Conservation (phyloP, 176 grass and related monocot species). For the Oryza glumipatula region DNA sequence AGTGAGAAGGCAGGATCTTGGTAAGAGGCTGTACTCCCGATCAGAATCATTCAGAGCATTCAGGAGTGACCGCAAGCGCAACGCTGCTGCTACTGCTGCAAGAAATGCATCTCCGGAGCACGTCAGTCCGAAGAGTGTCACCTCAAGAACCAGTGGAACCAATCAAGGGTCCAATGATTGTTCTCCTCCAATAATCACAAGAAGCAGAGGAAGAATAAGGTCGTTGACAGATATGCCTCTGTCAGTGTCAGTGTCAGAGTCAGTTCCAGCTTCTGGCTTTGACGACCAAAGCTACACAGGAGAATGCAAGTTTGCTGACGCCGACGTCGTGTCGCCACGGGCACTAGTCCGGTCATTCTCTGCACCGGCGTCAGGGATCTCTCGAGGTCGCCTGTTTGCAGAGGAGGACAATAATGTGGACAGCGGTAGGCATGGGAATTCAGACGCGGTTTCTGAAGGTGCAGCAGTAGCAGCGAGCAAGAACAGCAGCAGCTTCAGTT, state of each 20-base stretch:
- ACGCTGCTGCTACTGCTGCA: constrained; percentile 11
- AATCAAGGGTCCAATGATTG: background rate
- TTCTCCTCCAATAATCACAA: constrained; percentile 5
- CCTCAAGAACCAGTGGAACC: constrained; percentile 34
- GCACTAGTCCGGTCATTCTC: constrained; percentile 73
- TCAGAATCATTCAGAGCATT: constrained; percentile 56
- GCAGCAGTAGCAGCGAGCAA: constrained; percentile 27
- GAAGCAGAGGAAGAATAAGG: constrained; percentile 39
- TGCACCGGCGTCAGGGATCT: constrained; percentile 52
- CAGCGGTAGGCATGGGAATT: constrained; percentile 30
- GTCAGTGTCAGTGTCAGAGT: background rate
- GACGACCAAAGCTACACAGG: constrained; percentile 7
- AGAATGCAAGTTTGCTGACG: constrained; percentile 21
- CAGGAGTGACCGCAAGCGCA: constrained; percentile 33
- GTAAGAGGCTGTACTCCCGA: constrained; percentile 45
- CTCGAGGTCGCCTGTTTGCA: constrained; percentile 33
- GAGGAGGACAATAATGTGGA: constrained; percentile 42
- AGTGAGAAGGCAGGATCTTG: constrained; percentile 43
- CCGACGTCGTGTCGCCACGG: constrained; percentile 28
- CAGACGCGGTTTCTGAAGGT: constrained; percentile 30
- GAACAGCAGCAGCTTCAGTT: constrained; percentile 37
- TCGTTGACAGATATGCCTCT: constrained; percentile 49
- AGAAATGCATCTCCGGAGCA: constrained; percentile 37
- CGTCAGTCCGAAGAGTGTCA: constrained; percentile 45
- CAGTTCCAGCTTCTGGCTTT: background rate